Evolutionary conservation across 2,329 filamentous ascomycete genomes (phyloP).

Genomic region (Fusarium vanettenii): DNA sequence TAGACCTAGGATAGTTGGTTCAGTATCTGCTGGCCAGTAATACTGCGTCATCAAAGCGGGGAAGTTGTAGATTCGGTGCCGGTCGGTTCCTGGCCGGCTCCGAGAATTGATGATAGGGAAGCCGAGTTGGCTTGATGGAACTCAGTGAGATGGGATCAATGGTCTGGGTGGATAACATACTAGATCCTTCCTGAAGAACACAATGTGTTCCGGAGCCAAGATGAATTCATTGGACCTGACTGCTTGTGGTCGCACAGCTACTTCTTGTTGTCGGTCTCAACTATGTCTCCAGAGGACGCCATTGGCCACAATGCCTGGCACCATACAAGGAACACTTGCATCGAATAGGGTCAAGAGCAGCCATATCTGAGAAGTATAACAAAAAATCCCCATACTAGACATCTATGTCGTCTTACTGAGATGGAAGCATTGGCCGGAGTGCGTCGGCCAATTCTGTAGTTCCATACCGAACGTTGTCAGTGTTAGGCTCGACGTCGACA

Average conservation of each 20-base stretch:
- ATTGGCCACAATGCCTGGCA: neutral
- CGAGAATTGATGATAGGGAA: neutral
- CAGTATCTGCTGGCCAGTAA: neutral
- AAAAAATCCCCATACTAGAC: neutral
- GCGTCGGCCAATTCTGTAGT: neutral
- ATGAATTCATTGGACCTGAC: too few species aligned
- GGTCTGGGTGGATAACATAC: neutral
- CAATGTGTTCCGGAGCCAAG: neutral
- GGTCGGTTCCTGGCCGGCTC: neutral
- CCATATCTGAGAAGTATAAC: too few species aligned
- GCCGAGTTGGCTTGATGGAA: neutral
- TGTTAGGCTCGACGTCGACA: neutral
- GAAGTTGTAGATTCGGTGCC: neutral
- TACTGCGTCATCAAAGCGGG: neutral
- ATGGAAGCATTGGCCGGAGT: neutral
- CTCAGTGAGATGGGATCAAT: neutral
- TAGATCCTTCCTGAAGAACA: neutral
- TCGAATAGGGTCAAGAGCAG: neutral
- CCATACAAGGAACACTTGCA: too few species aligned
- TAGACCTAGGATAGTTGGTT: conserved; percentile 1
- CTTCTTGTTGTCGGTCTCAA: too few species aligned
- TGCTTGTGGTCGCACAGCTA: neutral
- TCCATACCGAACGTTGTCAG: neutral
- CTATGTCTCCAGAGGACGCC: too few species aligned
- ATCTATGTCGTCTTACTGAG: neutral